Base-by-base conservation (phyloP, 2,329 filamentous ascomycete species). In the Colletotrichum trifolii region DNA sequence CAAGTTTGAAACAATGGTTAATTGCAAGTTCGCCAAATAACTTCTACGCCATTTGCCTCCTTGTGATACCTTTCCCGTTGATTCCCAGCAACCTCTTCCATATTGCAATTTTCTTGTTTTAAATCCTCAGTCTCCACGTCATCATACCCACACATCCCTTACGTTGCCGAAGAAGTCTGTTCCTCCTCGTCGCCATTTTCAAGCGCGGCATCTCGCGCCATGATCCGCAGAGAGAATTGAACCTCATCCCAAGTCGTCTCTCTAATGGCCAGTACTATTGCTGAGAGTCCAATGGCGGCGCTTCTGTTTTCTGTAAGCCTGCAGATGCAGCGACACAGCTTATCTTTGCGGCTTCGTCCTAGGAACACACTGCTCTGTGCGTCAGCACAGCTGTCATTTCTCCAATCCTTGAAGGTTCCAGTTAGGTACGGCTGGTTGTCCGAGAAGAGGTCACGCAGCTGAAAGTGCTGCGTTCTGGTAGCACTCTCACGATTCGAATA, bases 401-500 rank as follows among this genome's bases (percentile, higher is more conserved):
- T 67, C 67, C 60, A 67, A 3, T 49, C 36, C 8, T 42, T 67
- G 34, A 67, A 11, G 11, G 2, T 25, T 10, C 67, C 60, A 7
- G 39, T 47, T 6, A 66, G 49, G 25, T 84, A 85, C 0, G 88
- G 89, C 6, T 83, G 83, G 10, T 79, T 80, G 17, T 87, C 82
- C 65, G 87, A 85, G 69, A 87, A 89, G 0, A 92, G 73, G 69
- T 91, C 89, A 43, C 81, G 79, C 54, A 92, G 85, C n/a, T 86
- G 82, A 67, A 92, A 91, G 60, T 86, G 79, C 71, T 92, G 89
- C 67, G 82, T 86, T 17, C 73, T 78, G 8, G 72, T 69, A 7
- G 77, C 74, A 11, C 76, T 74, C 60, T 89, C 85, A 0, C 89
- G 83, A 58, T 78, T 83, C 0, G 89, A 90, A 55, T 81, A 81